Evolutionary conservation across 106 monocot genomes (phyloP).

Genomic region (Xerophyta viscosa): DNA sequence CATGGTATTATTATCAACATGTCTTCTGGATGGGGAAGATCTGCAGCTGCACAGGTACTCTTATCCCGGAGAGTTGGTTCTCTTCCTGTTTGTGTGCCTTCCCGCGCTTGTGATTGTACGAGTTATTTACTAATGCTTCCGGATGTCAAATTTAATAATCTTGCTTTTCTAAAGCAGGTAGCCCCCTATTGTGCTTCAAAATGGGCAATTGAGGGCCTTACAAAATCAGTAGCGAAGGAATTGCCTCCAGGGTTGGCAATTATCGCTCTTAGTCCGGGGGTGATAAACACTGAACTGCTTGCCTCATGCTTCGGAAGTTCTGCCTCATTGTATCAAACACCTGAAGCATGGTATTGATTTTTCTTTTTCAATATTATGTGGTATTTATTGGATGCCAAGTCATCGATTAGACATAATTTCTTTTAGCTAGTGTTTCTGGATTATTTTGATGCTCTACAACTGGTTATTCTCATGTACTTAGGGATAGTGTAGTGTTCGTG

Average conservation of each 20-base stretch:
- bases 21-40: conserved; percentile 93
- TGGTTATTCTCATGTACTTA: too few species aligned
- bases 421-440: neutral
- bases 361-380: neutral
- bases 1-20: conserved; percentile 77
- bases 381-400: neutral
- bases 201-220: conserved; percentile 93
- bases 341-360: conserved; percentile 70
- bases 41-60: conserved; percentile 74
- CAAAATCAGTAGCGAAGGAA: conserved; percentile 84
- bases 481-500: too few species aligned
- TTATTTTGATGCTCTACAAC: neutral
- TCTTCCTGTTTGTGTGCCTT: too few species aligned
- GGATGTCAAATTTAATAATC: too few species aligned
- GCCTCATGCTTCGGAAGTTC: conserved; percentile 82
- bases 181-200: conserved; percentile 94
- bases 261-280: conserved; percentile 86
- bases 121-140: too few species aligned
- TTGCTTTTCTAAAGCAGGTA: conserved; percentile 32
- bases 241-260: conserved; percentile 76
- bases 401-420: neutral
- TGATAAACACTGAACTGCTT: conserved; percentile 90
- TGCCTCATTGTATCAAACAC: conserved; percentile 63
- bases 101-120: too few species aligned
- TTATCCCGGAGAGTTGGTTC: too few species aligned